phyloP scores from a whole-genome alignment of 1,284 basidiomycete species.

The Wallemia ichthyophaga region DNA sequence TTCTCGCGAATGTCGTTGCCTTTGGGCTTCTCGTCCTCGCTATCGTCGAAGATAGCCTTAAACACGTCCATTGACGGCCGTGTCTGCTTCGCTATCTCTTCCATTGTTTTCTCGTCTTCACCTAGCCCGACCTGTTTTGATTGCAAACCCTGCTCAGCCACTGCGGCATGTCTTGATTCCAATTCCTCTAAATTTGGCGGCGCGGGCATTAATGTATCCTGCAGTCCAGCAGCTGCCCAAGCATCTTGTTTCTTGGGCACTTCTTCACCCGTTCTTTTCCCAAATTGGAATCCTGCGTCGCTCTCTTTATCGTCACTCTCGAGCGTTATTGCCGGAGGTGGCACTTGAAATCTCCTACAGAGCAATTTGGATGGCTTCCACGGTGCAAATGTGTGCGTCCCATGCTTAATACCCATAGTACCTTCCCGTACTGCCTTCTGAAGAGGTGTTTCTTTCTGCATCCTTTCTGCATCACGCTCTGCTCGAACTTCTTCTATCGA shows the following conservation, averaged over 20 bases:
- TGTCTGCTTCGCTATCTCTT: constrained; percentile 56
- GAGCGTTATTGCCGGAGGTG: constrained; percentile 37
- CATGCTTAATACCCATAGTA: constrained; percentile 33
- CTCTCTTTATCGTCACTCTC: constrained; percentile 4
- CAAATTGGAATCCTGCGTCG: constrained; percentile 5
- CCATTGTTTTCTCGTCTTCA: constrained; percentile 58
- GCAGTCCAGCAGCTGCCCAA: not conserved
- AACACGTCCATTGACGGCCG: constrained; percentile 73
- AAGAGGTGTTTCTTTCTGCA: constrained; percentile 30
- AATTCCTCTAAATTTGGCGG: constrained; percentile 8
- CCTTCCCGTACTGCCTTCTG: constrained; percentile 50
- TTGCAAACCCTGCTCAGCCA: constrained; percentile 17
- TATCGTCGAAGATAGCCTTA: constrained; percentile 58
- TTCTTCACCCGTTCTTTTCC: constrained; percentile 3
- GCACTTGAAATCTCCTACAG: constrained; percentile 81
- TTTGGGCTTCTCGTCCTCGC: constrained; percentile 15
- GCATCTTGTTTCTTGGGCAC: constrained; percentile 3
- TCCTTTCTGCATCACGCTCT: constrained; percentile 12
- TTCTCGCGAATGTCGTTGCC: constrained; percentile 4
- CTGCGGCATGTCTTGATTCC: not conserved
- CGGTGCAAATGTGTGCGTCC: constrained; percentile 31
- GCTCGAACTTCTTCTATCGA: constrained; percentile 11
- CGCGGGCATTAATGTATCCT: constrained; percentile 1
- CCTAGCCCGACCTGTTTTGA: constrained; percentile 47
- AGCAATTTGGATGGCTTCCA: constrained; percentile 58